These are phyloP conservation scores for Astrocystis sublimbata DNA, from an alignment of 495 filamentous ascomycete genomes.

Conservation along the genomic window DNA sequence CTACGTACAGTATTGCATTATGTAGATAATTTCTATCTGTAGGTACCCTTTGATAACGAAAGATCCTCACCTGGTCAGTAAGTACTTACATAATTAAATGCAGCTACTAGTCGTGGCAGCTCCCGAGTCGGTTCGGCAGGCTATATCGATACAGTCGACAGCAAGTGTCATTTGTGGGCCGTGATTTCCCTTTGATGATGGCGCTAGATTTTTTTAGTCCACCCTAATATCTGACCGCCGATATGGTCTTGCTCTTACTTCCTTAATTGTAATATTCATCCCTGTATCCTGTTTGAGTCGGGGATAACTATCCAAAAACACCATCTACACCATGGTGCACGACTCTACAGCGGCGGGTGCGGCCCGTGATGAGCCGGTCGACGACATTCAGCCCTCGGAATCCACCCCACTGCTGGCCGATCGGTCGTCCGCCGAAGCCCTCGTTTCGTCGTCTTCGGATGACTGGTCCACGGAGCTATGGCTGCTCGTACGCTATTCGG, in stretches of 20 bases:
- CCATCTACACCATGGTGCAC: neutral
- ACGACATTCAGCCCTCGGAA: conserved; percentile 9
- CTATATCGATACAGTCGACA: neutral
- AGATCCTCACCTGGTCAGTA: neutral
- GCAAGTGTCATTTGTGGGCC: neutral
- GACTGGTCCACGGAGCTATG: conserved; percentile 29
- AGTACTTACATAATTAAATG: neutral
- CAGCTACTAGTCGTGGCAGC: too few relatives aligned
- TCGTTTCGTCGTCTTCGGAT: neutral
- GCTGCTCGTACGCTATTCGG: conserved; percentile 55
- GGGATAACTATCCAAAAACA: neutral
- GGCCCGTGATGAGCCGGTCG: neutral
- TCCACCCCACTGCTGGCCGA: conserved; percentile 14
- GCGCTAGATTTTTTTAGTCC: neutral
- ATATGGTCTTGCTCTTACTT: neutral
- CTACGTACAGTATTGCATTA: too few relatives aligned
- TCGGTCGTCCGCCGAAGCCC: neutral
- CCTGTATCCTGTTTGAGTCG: neutral
- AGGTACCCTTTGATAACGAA: neutral
- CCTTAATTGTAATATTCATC: neutral
- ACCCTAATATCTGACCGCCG: neutral
- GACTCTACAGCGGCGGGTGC: neutral
- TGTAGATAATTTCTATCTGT: neutral
- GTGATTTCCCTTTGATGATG: neutral
- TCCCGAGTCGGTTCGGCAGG: too few relatives aligned